These are phyloP conservation scores for Helotiales sp. DNA, from an alignment of 2,329 filamentous ascomycete species.

Conservation along the genomic window DNA sequence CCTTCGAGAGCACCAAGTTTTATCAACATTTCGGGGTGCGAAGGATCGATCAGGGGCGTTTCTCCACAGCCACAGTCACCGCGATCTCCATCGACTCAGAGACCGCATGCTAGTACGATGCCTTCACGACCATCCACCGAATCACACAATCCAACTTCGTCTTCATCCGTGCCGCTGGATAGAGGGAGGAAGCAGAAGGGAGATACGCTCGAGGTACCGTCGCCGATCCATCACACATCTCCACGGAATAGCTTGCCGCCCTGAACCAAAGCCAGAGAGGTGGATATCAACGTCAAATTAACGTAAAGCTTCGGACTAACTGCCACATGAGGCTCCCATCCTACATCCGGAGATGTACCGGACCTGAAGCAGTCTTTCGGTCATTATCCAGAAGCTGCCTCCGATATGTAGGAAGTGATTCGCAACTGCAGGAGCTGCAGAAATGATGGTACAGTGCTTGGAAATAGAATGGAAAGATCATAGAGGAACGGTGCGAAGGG, in stretches of 20 bases:
- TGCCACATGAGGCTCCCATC: too few relatives aligned
- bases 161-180: slow-evolving; percentile 6
- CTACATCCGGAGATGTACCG: too few relatives aligned
- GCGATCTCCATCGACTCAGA: slow-evolving; percentile 20
- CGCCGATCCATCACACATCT: slow-evolving; percentile 18
- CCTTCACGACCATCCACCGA: slow-evolving; percentile 29
- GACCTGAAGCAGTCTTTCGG: too few relatives aligned
- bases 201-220: slow-evolving; percentile 45
- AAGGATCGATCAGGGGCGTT: slow-evolving; percentile 29
- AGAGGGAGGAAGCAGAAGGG: slow-evolving; percentile 28
- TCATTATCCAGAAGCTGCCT: too few relatives aligned
- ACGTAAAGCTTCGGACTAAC: too few relatives aligned
- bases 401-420: too few relatives aligned
- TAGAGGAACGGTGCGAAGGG: too few relatives aligned
- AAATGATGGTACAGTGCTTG: too few relatives aligned
- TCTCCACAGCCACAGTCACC: slow-evolving; percentile 18
- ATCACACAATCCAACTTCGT: slow-evolving; percentile 16
- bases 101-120: slow-evolving; percentile 33
- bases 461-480: too few relatives aligned
- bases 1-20: slow-evolving; percentile 45
- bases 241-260: not conserved
- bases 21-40: slow-evolving; percentile 46
- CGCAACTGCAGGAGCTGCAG: too few relatives aligned
- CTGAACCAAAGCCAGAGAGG: too few relatives aligned
- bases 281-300: too few relatives aligned